Base-by-base conservation (phyloP, 495 filamentous ascomycete species). In the Penicillium desertorum region DNA sequence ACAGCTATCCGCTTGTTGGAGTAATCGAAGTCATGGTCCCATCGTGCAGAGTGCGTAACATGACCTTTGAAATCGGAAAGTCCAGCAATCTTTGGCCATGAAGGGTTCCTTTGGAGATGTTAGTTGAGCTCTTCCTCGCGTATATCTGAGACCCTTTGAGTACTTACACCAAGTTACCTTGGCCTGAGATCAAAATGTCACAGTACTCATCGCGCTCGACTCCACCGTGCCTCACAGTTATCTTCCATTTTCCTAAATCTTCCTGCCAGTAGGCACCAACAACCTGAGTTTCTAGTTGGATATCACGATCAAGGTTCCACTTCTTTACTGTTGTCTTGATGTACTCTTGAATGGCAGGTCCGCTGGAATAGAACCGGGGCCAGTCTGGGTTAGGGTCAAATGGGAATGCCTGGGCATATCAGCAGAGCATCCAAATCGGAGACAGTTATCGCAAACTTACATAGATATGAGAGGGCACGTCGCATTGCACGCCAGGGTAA, bases 371-470 rank as follows among this genome's bases (percentile, higher is more conserved):
- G 42, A 80, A 75, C 22, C 79, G 71, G 9, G 75, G 74, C 85
- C 86, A 88, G 57, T 83, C 67, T 1, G 74, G 69, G 56, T 85
- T 87, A 4, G 83, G 82, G 30, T 77, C 77, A 61, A 86, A 88
- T 20, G 81, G 79, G 46, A 72, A 79, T 9, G 44, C 44, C 44
- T 46, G 4, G 11, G 5, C n/a, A 5, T 6, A 3, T 46, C 16
- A 46, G 44, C 22, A 29, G 16, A 17, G 6, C 2, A 12, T 8
- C 44, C 6, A 16, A 9, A 27, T 29, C 12, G 25, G 12, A 1
- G 29, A 6, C 22, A 7, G 23, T 16, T 14, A 5, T 5, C 12
- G 7, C 29, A 7, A 8, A 29, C 25, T 29, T 46, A 62, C 59
- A 52, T 81, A 80, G n/a, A 49, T 61, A 46, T 71, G 83, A 0